Base-by-base conservation (phyloP, 1,284 basidiomycete genomes). In the Ustilago trichophora region DNA sequence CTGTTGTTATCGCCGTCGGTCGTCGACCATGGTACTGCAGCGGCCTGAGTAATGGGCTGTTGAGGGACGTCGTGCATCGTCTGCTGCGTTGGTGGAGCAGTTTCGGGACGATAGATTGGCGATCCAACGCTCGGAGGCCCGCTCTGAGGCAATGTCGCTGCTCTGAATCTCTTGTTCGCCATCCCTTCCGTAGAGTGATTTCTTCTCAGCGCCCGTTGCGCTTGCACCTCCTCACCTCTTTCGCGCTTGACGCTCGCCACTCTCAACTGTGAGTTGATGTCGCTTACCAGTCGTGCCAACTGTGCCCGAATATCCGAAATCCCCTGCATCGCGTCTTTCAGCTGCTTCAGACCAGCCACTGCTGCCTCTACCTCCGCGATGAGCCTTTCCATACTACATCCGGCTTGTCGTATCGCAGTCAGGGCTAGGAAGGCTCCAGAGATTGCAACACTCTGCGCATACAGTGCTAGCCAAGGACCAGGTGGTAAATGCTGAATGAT, bases 111-210 rank as follows among this genome's bases (percentile, higher is more conserved):
- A 13, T 12, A 16, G n/a, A 37, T 45, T 12, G 43, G 44, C 4
- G 49, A 33, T 11, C 29, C 33, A 6, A 21, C 19, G 7, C 16
- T 24, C 18, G 22, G 25, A 3, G 45, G 24, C 9, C 26, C 18
- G 19, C 12, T 35, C n/a, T 43, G 35, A 25, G 57, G 40, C 27
- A 60, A n/a, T 3, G 49, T 52, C 2, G 56, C 43, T 13, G 56
- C 44, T 43, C 56, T 21, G 22, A 47, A 29, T 10, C 45, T 31
- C 24, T 59, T 59, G 33, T 38, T 33, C 19, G 18, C 15, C 12
- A 4, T 24, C 10, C 6, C 10, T 22, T 10, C 19, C 19, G 24
- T 25, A 16, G 24, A 18, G 37, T n/a, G 37, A 12, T 13, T 13
- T 11, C 22, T 7, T 26, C 13, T 6, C 22, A n/a, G 16, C 37